Percentiles rank a stretch among this genome's conserved stretches.
phyloP scores from a whole-genome alignment of 2,329 filamentous ascomycete species.

The Fusarium sambucinum region DNA sequence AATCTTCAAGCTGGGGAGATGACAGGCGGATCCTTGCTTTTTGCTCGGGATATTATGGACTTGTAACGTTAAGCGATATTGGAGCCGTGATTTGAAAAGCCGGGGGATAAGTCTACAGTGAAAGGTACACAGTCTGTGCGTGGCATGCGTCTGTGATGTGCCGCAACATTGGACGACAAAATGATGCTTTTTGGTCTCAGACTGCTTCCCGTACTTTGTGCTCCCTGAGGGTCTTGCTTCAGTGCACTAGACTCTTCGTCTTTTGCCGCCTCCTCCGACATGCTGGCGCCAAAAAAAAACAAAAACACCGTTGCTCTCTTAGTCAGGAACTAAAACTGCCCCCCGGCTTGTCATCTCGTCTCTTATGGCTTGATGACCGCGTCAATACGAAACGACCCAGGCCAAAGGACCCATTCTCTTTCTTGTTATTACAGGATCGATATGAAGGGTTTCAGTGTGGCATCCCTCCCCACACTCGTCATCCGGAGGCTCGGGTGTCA shows the following conservation, averaged over 20 bases:
- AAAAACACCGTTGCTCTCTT: slow-evolving; percentile 5
- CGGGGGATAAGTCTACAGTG: background rate
- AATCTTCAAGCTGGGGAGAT: slow-evolving; percentile 1
- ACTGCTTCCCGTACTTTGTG: slow-evolving; percentile 11
- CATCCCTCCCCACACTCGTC: slow-evolving; percentile 31
- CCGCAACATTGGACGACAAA: slow-evolving; percentile 12
- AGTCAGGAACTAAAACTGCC: slow-evolving; percentile 2
- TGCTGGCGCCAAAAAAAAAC: slow-evolving; percentile 23
- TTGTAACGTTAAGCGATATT: slow-evolving; percentile 36
- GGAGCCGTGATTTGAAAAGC: slow-evolving; percentile 28
- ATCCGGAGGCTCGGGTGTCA: slow-evolving; percentile 26
- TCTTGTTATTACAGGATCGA: slow-evolving; percentile 32
- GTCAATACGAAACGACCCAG: slow-evolving; percentile 30
- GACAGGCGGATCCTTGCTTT: slow-evolving; percentile 16
- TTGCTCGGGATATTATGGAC: slow-evolving; percentile 27
- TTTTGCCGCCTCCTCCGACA: background rate
- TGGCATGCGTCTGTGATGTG: background rate
- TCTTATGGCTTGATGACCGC: slow-evolving; percentile 20
- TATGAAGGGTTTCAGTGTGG: slow-evolving; percentile 37
- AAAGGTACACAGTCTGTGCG: slow-evolving; percentile 13
- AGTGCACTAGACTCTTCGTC: too few relatives aligned
- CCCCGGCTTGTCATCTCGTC: slow-evolving; percentile 39
- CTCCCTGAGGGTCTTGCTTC: background rate
- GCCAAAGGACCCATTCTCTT: background rate
- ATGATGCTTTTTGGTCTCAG: slow-evolving; percentile 4